phyloP scores from a whole-genome alignment of 257 asterid species.

The Prunella vulgaris region DNA sequence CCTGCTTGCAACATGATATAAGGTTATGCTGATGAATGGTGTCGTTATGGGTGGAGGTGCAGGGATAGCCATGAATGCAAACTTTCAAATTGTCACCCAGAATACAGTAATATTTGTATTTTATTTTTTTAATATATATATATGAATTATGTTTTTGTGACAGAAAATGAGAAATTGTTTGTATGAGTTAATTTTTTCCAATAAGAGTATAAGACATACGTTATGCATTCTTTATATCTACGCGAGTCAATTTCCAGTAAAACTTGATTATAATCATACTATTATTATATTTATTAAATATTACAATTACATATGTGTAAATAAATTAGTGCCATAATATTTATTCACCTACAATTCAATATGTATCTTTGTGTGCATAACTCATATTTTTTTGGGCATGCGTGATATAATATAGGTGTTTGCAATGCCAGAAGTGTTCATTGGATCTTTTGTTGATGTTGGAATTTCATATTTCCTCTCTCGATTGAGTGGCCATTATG shows the following conservation, averaged over 20 bases:
- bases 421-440: conserved; percentile 11
- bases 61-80: conserved; percentile 7
- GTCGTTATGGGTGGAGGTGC: conserved; percentile 14
- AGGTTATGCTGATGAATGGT: conserved; percentile 15
- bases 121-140: not conserved
- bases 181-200: no score
- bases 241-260: no score
- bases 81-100: not conserved
- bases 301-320: no score
- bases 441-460: conserved; percentile 6
- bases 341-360: no score
- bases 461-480: conserved; percentile 10
- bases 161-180: no score
- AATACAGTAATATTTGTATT: not conserved
- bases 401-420: conserved; percentile 7
- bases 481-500: not conserved
- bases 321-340: no score
- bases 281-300: no score
- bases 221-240: no score
- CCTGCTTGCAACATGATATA: not conserved
- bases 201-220: no score
- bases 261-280: no score
- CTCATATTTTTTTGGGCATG: not conserved
- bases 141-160: no score
- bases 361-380: no score